Percentiles rank a stretch among this genome's conserved stretches.
phyloP scores from a whole-genome alignment of 495 filamentous ascomycete species.

The Massariosphaeria phaeospora region DNA sequence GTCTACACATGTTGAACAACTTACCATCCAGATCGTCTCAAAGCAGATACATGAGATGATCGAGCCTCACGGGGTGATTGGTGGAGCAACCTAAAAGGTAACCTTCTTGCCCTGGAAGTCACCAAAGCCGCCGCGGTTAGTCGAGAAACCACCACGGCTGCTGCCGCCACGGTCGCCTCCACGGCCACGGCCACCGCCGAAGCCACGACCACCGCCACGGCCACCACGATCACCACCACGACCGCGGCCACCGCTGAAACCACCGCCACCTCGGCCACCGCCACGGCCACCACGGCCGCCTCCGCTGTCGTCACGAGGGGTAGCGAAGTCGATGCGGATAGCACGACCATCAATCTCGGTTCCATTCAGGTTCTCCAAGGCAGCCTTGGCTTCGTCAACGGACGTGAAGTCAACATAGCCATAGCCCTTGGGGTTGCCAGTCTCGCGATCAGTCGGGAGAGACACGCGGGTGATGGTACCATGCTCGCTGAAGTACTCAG shows the following conservation, averaged over 20 bases:
- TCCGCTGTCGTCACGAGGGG: constrained; percentile 62
- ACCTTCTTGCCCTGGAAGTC: constrained; percentile 90
- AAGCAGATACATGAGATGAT: not conserved
- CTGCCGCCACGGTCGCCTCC: constrained; percentile 45
- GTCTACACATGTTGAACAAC: too few relatives aligned
- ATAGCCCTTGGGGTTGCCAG: constrained; percentile 87
- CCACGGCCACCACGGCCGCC: constrained; percentile 50
- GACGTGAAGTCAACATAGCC: constrained; percentile 84
- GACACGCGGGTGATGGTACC: constrained; percentile 70
- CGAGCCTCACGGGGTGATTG: not conserved
- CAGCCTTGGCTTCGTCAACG: constrained; percentile 78
- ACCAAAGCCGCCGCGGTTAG: constrained; percentile 68
- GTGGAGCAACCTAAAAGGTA: constrained; percentile 54
- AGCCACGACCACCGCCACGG: constrained; percentile 50
- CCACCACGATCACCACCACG: constrained; percentile 50
- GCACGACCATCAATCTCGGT: constrained; percentile 70
- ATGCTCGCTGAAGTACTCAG: constrained; percentile 67
- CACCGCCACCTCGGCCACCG: constrained; percentile 47
- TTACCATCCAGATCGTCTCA: constrained; percentile 5
- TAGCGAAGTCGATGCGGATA: constrained; percentile 85
- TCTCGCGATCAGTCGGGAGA: constrained; percentile 84
- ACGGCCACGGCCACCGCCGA: constrained; percentile 43
- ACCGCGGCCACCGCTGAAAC: constrained; percentile 51
- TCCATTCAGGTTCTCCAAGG: constrained; percentile 62
- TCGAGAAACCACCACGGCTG: constrained; percentile 41